Evolutionary conservation across 2,329 filamentous ascomycete species (phyloP).

Genomic region (Leptographium lundbergii): DNA sequence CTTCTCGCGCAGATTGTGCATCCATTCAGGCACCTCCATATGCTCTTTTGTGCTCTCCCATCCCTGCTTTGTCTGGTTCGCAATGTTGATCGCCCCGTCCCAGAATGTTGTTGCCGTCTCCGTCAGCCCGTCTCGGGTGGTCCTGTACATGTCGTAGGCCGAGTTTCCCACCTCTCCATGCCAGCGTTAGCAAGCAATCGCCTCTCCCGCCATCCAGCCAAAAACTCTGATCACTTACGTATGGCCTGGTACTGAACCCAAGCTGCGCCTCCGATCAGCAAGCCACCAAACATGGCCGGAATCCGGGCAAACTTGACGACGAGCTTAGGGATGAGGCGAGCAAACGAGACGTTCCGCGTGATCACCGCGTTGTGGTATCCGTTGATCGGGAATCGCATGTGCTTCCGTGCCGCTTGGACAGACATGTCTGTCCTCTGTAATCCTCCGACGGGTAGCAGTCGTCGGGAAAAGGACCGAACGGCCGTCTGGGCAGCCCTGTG

Average conservation of each 20-base stretch:
- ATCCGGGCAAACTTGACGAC: slow-evolving; percentile 80
- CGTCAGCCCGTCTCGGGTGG: slow-evolving; percentile 58
- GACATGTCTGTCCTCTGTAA: slow-evolving; percentile 50
- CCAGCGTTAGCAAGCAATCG: slow-evolving; percentile 3
- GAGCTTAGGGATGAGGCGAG: slow-evolving; percentile 64
- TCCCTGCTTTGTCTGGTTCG: slow-evolving; percentile 64
- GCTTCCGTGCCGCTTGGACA: slow-evolving; percentile 46
- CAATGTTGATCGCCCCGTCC: slow-evolving; percentile 59
- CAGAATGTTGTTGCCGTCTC: slow-evolving; percentile 58
- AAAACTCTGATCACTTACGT: slow-evolving; percentile 39
- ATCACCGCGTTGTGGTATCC: slow-evolving; percentile 69
- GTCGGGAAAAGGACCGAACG: slow-evolving; percentile 51
- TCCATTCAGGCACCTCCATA: slow-evolving; percentile 60
- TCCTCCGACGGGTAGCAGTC: slow-evolving; percentile 49
- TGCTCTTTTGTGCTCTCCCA: slow-evolving; percentile 77
- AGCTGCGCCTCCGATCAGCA: slow-evolving; percentile 73
- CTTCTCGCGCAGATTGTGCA: slow-evolving; percentile 53
- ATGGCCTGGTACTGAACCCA: slow-evolving; percentile 95
- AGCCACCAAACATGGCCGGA: slow-evolving; percentile 82
- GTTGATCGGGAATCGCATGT: slow-evolving; percentile 69
- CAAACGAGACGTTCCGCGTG: slow-evolving; percentile 52
- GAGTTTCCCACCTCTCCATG: slow-evolving; percentile 60
- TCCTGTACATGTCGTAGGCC: slow-evolving; percentile 61
- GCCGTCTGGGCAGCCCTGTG: slow-evolving; percentile 37
- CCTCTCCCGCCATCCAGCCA: background rate